Evolutionary conservation across 192 early-diverging fungal species (phyloP).

Genomic region (Ambispora gerdemannii): DNA sequence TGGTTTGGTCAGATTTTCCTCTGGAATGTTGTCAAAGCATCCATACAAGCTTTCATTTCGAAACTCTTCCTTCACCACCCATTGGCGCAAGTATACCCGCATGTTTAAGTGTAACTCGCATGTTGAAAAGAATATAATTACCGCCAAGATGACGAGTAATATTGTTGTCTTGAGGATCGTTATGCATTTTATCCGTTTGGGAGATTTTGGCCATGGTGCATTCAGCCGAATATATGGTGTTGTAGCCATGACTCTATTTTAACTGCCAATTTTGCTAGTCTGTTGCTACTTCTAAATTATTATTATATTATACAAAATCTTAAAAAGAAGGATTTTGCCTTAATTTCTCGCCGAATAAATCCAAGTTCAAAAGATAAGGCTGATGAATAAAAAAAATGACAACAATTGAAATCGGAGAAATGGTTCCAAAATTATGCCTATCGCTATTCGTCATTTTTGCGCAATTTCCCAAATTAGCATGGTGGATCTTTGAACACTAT

Average conservation of each 20-base stretch:
- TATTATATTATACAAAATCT: too few relatives aligned
- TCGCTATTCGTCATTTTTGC: too few relatives aligned
- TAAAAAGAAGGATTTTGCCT: too few relatives aligned
- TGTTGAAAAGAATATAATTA: constrained; percentile 33
- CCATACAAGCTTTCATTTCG: constrained; percentile 35
- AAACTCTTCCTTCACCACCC: constrained; percentile 38
- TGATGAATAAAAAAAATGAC: too few relatives aligned
- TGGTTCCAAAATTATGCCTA: too few relatives aligned
- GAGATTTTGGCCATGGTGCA: constrained; percentile 5
- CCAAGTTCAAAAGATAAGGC: too few relatives aligned
- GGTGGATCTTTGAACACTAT: too few relatives aligned
- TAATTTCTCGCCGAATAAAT: too few relatives aligned
- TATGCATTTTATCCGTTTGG: constrained; percentile 22
- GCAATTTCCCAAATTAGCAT: too few relatives aligned
- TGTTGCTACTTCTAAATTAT: too few relatives aligned
- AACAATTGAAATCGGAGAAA: too few relatives aligned
- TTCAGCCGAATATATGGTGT: constrained; percentile 9
- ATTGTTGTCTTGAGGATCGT: constrained; percentile 29
- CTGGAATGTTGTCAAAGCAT: constrained; percentile 37
- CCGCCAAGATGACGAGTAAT: constrained; percentile 2
- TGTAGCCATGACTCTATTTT: background rate
- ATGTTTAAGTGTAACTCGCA: constrained; percentile 40
- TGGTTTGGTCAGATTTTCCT: constrained; percentile 10
- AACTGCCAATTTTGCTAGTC: too few relatives aligned
- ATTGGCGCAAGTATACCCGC: constrained; percentile 39